Evolutionary conservation across 805 yeast genomes (phyloP).

Genomic region (Metschnikowia shivogae): DNA sequence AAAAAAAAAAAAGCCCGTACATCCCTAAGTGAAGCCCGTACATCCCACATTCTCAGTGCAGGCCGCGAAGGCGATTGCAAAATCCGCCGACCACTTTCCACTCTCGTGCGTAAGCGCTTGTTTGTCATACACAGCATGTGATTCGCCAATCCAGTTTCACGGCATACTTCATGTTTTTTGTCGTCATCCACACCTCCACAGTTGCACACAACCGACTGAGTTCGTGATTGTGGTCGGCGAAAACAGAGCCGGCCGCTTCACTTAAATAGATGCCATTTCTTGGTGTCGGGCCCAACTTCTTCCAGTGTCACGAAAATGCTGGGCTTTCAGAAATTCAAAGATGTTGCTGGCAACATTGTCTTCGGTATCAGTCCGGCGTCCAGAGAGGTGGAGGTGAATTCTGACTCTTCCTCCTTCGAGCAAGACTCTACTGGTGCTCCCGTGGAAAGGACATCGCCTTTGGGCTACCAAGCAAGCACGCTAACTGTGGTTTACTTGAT

Average conservation of each 20-base stretch:
- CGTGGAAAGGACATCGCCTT: conserved; percentile 35
- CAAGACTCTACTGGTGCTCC: conserved; percentile 36
- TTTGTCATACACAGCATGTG: not conserved
- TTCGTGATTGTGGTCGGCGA: not conserved
- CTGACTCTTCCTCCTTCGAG: conserved; percentile 7
- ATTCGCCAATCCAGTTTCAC: not conserved
- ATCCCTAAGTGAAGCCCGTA: too few relatives aligned
- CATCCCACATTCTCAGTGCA: not conserved
- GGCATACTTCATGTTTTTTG: not conserved
- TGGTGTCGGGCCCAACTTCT: not conserved
- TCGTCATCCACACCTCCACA: conserved; percentile 4
- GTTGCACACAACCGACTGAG: not conserved
- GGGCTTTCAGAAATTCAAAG: conserved; percentile 7
- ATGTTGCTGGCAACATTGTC: conserved; percentile 8
- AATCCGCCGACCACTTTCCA: not conserved
- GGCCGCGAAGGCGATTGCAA: not conserved
- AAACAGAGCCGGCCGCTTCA: not conserved
- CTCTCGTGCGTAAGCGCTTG: not conserved
- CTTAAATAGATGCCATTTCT: not conserved
- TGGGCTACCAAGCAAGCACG: conserved; percentile 36
- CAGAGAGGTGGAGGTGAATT: not conserved
- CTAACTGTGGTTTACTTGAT: conserved; percentile 57
- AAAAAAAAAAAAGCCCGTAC: too few relatives aligned
- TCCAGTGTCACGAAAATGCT: not conserved
- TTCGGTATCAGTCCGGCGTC: conserved; percentile 12